phyloP scores from a whole-genome alignment of 768 basidiomycete genomes.

The Mycena crocata region DNA sequence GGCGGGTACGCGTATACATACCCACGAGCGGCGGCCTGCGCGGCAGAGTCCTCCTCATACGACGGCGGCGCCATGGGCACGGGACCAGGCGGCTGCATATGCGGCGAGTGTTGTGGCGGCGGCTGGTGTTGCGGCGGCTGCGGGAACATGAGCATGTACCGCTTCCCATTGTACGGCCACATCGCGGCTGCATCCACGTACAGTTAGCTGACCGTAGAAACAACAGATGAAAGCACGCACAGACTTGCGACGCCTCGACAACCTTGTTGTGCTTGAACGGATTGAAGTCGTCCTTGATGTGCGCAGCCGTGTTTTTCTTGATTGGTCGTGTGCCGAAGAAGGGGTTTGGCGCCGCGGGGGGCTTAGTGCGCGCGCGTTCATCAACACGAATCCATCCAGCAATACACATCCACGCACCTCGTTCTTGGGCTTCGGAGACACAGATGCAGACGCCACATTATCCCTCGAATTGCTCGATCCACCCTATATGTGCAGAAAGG shows the following conservation, averaged over 20 bases:
- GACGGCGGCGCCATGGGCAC: conserved; percentile 79
- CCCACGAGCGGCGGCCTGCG: conserved; percentile 67
- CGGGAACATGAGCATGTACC: conserved; percentile 84
- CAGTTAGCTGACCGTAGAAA: background rate
- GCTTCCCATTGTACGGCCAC: conserved; percentile 94
- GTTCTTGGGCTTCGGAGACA: conserved; percentile 72
- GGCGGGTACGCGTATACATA: conserved; percentile 83
- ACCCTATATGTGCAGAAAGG: too few species aligned
- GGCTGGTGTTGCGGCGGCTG: conserved; percentile 57
- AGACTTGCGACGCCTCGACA: conserved; percentile 74
- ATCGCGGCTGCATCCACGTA: conserved; percentile 61
- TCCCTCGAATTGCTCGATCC: conserved; percentile 58
- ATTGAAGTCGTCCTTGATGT: conserved; percentile 97
- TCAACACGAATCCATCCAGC: too few species aligned
- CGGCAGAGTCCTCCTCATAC: conserved; percentile 82
- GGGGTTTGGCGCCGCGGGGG: conserved; percentile 74
- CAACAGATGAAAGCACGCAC: conserved; percentile 59
- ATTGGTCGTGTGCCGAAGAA: conserved; percentile 89
- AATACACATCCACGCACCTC: conserved; percentile 54
- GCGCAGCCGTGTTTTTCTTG: conserved; percentile 81
- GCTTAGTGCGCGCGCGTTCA: conserved; percentile 33
- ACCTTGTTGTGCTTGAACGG: conserved; percentile 93
- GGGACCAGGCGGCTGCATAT: conserved; percentile 74
- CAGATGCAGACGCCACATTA: conserved; percentile 56
- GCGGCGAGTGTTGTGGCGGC: conserved; percentile 67